Evolutionary conservation across 2,329 filamentous ascomycete species (phyloP).

Genomic region (Hypoxylon sp.): DNA sequence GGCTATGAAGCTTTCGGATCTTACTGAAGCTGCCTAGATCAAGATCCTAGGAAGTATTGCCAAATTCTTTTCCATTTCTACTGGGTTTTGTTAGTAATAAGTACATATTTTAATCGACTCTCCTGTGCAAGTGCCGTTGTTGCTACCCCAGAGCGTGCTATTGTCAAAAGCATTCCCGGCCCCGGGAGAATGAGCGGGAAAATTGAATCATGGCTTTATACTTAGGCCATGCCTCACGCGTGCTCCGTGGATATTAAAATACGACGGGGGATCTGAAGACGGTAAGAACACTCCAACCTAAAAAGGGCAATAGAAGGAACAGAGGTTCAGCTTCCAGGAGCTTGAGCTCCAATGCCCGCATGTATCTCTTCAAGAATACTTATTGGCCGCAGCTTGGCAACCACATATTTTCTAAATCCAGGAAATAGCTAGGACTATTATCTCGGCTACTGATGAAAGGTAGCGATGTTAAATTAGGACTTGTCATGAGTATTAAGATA

Average conservation of each 20-base stretch:
- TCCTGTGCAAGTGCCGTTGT: constrained; percentile 39
- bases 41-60: not conserved
- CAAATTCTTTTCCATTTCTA: not conserved
- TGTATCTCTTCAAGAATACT: constrained; percentile 22
- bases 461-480: not conserved
- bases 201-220: constrained; percentile 29
- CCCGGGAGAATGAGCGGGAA: constrained; percentile 44
- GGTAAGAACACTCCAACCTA: constrained; percentile 9
- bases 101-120: constrained; percentile 20
- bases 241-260: constrained; percentile 43
- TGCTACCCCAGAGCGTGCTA: constrained; percentile 11
- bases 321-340: constrained; percentile 22
- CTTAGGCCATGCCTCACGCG: constrained; percentile 11
- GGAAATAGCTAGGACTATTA: constrained; percentile 10
- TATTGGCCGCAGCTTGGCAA: constrained; percentile 33
- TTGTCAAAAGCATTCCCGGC: constrained; percentile 34
- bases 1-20: not conserved
- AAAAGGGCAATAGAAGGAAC: constrained; percentile 36
- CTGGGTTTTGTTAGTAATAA: constrained; percentile 12
- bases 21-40: not conserved
- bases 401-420: constrained; percentile 3
- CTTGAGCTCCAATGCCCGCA: constrained; percentile 25
- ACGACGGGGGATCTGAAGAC: constrained; percentile 31
- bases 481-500: not conserved
- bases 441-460: constrained; percentile 2